These are phyloP conservation scores for Boeremia exigua DNA, from an alignment of 2,329 filamentous ascomycete species.

Conservation along the genomic window DNA sequence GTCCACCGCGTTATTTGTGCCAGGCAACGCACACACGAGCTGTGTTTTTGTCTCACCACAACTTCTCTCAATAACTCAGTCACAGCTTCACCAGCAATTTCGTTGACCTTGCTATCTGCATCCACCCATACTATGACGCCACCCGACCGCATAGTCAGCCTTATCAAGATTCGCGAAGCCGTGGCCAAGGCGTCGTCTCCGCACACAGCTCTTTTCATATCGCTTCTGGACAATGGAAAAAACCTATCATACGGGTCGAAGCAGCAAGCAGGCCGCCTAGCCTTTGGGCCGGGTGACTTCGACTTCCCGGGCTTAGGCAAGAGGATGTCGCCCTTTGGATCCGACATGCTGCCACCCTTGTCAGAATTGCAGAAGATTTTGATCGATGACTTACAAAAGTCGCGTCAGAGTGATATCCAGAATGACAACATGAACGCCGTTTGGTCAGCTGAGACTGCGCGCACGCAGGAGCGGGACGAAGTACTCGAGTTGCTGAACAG, in stretches of 20 bases:
- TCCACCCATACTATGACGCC: not conserved
- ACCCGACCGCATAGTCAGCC: not conserved
- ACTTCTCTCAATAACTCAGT: no score
- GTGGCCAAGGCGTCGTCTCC: slow-evolving; percentile 11
- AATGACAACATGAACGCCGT: not conserved
- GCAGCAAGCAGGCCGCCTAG: not conserved
- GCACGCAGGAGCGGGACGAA: not conserved
- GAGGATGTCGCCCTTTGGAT: slow-evolving; percentile 16
- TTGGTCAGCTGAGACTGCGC: not conserved
- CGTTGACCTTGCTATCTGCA: not conserved
- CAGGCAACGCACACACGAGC: not conserved
- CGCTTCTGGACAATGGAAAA: slow-evolving; percentile 16
- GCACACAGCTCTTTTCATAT: slow-evolving; percentile 10
- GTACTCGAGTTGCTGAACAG: not conserved
- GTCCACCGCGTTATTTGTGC: not conserved
- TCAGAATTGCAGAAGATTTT: slow-evolving; percentile 16
- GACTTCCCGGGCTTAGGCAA: slow-evolving; percentile 19
- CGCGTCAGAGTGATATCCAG: not conserved
- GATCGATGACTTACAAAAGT: not conserved
- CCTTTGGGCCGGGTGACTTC: slow-evolving; percentile 2
- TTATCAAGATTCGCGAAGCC: slow-evolving; percentile 7
- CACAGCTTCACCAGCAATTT: no score
- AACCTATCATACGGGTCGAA: slow-evolving; percentile 5
- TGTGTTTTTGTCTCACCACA: not conserved
- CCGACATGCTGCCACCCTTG: slow-evolving; percentile 3